Evolutionary conservation across 805 yeast genomes (phyloP).

Genomic region (Candida namnaoensis): DNA sequence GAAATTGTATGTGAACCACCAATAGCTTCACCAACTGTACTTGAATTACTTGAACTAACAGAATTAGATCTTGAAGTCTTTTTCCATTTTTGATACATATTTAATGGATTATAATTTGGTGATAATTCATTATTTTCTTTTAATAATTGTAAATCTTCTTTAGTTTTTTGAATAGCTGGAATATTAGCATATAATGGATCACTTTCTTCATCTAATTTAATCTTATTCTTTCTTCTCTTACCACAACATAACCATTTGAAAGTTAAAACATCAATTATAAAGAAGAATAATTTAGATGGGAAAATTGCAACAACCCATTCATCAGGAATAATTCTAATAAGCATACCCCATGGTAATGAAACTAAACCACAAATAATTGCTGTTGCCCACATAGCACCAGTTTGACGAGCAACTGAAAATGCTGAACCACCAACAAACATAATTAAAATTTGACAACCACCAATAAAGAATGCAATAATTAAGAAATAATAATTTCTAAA

Average conservation of each 20-base stretch:
- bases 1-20: conserved; percentile 21
- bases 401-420: conserved; percentile 71
- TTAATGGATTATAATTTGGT: conserved; percentile 9
- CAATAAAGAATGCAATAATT: conserved; percentile 63
- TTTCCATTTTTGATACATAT: conserved; percentile 19
- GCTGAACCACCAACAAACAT: conserved; percentile 98
- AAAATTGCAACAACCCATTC: conserved; percentile 54
- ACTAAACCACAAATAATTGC: conserved; percentile 75
- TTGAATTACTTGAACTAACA: conserved; percentile 7
- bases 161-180: conserved; percentile 23
- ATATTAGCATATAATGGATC: conserved; percentile 15
- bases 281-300: conserved; percentile 40
- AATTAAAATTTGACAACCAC: conserved; percentile 76
- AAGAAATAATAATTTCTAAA: conserved; percentile 79
- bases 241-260: conserved; percentile 9
- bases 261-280: conserved; percentile 8
- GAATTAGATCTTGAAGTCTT: conserved; percentile 4
- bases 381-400: conserved; percentile 84
- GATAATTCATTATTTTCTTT: conserved; percentile 13
- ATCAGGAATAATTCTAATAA: conserved; percentile 81
- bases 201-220: conserved; percentile 4
- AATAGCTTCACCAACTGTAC: conserved; percentile 1
- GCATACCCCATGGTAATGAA: conserved; percentile 71
- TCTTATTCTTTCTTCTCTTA: conserved; percentile 2
- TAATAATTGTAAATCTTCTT: conserved; percentile 18